Conservation (phyloP, 257 asterid genomes). For the Nicotiana noctiflora region DNA sequence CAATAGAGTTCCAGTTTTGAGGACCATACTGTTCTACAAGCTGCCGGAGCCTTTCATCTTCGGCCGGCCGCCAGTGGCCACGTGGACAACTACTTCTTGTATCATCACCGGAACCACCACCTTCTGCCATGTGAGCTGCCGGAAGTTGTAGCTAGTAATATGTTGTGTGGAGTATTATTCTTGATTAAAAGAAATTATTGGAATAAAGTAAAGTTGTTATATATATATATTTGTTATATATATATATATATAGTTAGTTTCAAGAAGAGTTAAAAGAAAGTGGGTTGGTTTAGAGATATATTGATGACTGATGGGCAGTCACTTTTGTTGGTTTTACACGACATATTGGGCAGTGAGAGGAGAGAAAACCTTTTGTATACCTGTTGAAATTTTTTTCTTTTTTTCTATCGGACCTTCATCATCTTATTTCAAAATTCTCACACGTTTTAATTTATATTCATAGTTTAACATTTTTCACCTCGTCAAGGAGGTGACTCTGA, state of each 20-base stretch:
- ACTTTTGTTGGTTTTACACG: constrained; percentile 53
- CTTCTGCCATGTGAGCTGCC: constrained; percentile 28
- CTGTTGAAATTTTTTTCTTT: background rate
- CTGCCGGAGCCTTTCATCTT: constrained; percentile 73
- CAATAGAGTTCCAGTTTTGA: constrained; percentile 93
- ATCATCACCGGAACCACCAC: constrained; percentile 39
- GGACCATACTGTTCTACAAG: constrained; percentile 83
- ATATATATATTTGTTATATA: background rate
- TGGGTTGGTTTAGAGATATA: constrained; percentile 31
- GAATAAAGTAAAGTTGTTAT: constrained; percentile 4
- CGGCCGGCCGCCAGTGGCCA: constrained; percentile 96
- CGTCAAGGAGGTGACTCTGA: background rate
- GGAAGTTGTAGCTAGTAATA: background rate
- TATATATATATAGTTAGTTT: background rate
- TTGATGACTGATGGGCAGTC: constrained; percentile 25
- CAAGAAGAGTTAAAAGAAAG: constrained; percentile 16
- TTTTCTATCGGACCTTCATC: background rate
- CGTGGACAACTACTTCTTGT: constrained; percentile 60
- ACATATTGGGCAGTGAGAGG: constrained; percentile 30
- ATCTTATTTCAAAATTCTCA: background rate
- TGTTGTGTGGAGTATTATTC: background rate
- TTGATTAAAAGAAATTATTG: constrained; percentile 10
- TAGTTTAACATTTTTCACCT: background rate
- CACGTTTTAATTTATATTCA: background rate
- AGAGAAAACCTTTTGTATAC: constrained; percentile 16